Conservation (phyloP, 345 rosid species). For the Isatis tinctoria region DNA sequence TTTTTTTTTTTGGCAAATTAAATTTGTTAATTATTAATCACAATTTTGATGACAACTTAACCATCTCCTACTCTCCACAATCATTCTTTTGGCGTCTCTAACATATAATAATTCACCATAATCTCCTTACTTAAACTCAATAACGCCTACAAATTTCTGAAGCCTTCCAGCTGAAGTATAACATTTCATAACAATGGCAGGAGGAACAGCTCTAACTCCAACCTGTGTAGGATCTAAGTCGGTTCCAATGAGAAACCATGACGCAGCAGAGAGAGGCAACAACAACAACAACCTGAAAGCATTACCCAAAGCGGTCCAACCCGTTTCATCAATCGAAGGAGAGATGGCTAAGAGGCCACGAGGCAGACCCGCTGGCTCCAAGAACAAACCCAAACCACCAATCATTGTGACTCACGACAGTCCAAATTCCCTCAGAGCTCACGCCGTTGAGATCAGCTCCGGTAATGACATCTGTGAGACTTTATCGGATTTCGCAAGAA, state of each 20-base stretch:
- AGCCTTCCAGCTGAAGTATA: conserved; percentile 11
- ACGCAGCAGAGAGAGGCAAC: conserved; percentile 35
- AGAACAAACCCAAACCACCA: conserved; percentile 97
- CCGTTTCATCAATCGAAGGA: conserved; percentile 52
- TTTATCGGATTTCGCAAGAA: conserved; percentile 64
- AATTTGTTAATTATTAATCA: conserved; percentile 27
- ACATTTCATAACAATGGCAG: conserved; percentile 46
- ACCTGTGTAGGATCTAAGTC: conserved; percentile 43
- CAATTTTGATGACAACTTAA: conserved; percentile 65
- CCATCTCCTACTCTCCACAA: conserved; percentile 62
- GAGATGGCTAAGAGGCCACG: conserved; percentile 66
- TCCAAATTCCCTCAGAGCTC: conserved; percentile 76
- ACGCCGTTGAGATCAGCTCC: conserved; percentile 89
- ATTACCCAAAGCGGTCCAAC: conserved; percentile 49
- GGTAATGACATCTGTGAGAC: conserved; percentile 84
- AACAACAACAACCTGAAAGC: conserved; percentile 36
- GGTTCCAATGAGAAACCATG: conserved; percentile 46
- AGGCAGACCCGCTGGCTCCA: conserved; percentile 93
- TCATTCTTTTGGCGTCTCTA: conserved; percentile 64
- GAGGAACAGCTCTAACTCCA: conserved; percentile 41
- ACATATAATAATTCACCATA: conserved; percentile 39
- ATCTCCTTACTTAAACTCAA: conserved; percentile 53
- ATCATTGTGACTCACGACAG: conserved; percentile 79
- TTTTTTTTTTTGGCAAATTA: background rate
- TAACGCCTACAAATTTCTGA: conserved; percentile 16